Evolutionary conservation across 768 basidiomycete species (phyloP).

Genomic region (Coprinopsis marcescibilis): DNA sequence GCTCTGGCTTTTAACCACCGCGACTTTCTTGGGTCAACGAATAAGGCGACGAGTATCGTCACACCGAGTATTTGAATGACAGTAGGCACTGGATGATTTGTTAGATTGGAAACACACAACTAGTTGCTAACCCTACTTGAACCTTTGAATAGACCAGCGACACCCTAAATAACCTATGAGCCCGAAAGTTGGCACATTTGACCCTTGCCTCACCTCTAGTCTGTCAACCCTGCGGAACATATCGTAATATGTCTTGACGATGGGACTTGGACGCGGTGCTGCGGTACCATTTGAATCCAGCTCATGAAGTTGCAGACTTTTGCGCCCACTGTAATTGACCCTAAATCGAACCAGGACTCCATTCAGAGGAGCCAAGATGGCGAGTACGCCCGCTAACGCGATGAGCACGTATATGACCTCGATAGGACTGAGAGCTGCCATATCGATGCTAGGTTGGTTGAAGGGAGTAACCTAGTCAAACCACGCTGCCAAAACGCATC

Average conservation of each 20-base stretch:
- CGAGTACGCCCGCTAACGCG: slow-evolving; percentile 46
- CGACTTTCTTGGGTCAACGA: slow-evolving; percentile 51
- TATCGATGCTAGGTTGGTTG: neutral
- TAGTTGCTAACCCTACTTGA: slow-evolving; percentile 36
- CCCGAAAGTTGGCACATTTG: neutral
- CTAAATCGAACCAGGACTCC: slow-evolving; percentile 72
- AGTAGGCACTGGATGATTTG: slow-evolving; percentile 34
- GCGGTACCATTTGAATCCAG: slow-evolving; percentile 72
- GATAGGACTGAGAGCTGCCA: slow-evolving; percentile 27
- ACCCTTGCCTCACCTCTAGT: slow-evolving; percentile 52
- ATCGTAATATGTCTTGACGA: slow-evolving; percentile 67
- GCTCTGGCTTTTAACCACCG: slow-evolving; percentile 56
- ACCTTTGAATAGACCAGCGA: slow-evolving; percentile 76
- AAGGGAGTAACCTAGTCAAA: too few relatives aligned
- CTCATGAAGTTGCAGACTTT: slow-evolving; percentile 75
- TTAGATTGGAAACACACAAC: neutral
- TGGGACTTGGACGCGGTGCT: slow-evolving; percentile 71
- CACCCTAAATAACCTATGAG: slow-evolving; percentile 38
- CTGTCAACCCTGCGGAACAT: slow-evolving; percentile 68
- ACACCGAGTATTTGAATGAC: slow-evolving; percentile 46
- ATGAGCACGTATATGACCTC: slow-evolving; percentile 36
- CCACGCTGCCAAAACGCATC: too few relatives aligned
- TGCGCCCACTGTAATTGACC: slow-evolving; percentile 64
- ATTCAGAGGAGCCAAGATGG: slow-evolving; percentile 54
- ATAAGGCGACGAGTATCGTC: slow-evolving; percentile 49